phyloP scores from a whole-genome alignment of 768 basidiomycete species.

The Mycena polygramma region DNA sequence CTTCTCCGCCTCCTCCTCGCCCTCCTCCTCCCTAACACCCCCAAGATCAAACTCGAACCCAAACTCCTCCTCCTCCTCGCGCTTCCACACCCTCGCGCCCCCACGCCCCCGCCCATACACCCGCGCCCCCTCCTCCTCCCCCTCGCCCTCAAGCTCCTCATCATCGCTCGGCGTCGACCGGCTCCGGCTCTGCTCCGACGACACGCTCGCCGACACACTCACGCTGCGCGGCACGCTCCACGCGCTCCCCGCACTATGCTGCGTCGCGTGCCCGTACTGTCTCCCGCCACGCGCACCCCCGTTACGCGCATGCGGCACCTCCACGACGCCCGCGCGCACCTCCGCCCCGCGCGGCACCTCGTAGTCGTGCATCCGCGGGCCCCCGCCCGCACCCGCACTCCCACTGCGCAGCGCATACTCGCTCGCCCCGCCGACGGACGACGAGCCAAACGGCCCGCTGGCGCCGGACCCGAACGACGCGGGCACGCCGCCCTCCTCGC shows the following conservation, averaged over 20 bases:
- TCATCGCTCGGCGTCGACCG: slow-evolving; percentile 47
- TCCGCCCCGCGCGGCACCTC: slow-evolving; percentile 56
- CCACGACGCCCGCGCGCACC: slow-evolving; percentile 60
- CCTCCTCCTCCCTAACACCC: slow-evolving; percentile 60
- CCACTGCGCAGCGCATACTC: slow-evolving; percentile 40
- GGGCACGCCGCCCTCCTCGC: slow-evolving; percentile 34
- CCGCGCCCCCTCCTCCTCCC: slow-evolving; percentile 41
- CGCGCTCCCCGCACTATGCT: slow-evolving; percentile 45
- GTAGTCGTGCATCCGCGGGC: slow-evolving; percentile 79
- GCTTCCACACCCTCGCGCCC: slow-evolving; percentile 50
- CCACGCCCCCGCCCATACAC: slow-evolving; percentile 32
- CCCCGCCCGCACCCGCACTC: slow-evolving; percentile 46
- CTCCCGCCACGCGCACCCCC: slow-evolving; percentile 33
- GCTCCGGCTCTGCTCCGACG: slow-evolving; percentile 45
- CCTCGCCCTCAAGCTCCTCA: slow-evolving; percentile 45
- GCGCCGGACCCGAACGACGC: slow-evolving; percentile 9
- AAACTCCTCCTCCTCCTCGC: slow-evolving; percentile 58
- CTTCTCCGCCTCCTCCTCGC: slow-evolving; percentile 38
- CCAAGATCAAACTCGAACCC: slow-evolving; percentile 43
- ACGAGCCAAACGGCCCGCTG: background rate
- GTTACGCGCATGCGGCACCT: slow-evolving; percentile 62
- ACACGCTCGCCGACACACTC: slow-evolving; percentile 57
- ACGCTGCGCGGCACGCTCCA: slow-evolving; percentile 73
- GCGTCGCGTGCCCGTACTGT: slow-evolving; percentile 43
- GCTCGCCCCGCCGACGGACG: slow-evolving; percentile 46